Conservation (phyloP, 73 alveolate species). For the Blepharisma stoltei region DNA sequence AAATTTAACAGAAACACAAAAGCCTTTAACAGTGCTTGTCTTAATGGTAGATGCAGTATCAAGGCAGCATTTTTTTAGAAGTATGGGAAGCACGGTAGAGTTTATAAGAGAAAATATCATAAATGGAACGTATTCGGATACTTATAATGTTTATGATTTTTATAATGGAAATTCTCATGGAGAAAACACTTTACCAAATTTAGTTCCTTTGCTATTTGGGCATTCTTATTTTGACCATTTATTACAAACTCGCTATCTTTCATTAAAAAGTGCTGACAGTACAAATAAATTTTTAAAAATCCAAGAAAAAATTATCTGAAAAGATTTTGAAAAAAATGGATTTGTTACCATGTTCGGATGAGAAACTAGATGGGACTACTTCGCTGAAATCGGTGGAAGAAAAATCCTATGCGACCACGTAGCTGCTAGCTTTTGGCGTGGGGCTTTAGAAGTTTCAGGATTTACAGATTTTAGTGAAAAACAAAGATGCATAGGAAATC, state of each 20-base stretch:
- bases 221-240: background rate
- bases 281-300: background rate
- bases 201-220: conserved; percentile 1
- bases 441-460: background rate
- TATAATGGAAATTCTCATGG: background rate
- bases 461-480: background rate
- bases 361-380: background rate
- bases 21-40: conserved; percentile 29
- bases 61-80: conserved; percentile 19
- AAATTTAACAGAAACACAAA: background rate
- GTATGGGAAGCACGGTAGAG: conserved; percentile 15
- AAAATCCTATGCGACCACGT: background rate
- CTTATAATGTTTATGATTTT: conserved; percentile 20
- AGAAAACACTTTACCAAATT: background rate
- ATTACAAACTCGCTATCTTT: background rate
- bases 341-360: background rate
- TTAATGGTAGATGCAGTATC: conserved; percentile 19
- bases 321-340: background rate
- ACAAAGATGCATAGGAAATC: background rate
- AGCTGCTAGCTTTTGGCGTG: conserved; percentile 1
- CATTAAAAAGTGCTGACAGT: background rate
- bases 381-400: background rate
- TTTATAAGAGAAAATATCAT: background rate
- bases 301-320: background rate
- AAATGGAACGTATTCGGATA: background rate